Evolutionary conservation across 192 early-diverging fungal species (phyloP), one percentile per base, ranked within the genome.

Genomic region (Mortierella hygrophila): DNA sequence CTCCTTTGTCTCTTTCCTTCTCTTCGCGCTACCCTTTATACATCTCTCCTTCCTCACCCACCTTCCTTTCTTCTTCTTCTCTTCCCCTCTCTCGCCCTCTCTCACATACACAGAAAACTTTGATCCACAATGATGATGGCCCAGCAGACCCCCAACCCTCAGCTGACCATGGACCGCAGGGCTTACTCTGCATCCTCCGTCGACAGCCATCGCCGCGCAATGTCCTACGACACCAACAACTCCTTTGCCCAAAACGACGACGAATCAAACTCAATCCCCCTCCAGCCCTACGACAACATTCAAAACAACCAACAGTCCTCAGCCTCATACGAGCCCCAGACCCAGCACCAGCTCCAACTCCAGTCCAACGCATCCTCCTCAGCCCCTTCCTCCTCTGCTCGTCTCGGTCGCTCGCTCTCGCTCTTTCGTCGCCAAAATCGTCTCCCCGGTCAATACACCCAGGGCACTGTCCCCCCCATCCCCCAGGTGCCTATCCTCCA

Each of bases 401-500:
- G 75, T 18, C 42, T 86, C 32, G 84, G 75, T 38, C 78, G 84
- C 2, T 86, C 84, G 0, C 79, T 52, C 32, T 86, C 84, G 6
- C 79, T 86, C 65, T 86, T 86, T 54, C 84, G 84, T 74, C 84
- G 84, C 20, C 75, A 54, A 20, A 78, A 76, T 37, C 60, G 76
- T 8, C 74, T 47, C 42, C 60, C 47, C 21, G 84, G 84, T 16
- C 79, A 86, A 32, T 76, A 57, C 65, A 76, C 74, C 29, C 84
- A 86, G 65, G 79, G 84, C n/a, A 86, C 78, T 49, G 76, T 86
- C 18, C 84, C 79, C 0, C 84, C 84, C 21, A 65, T 86, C n/a
- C 84, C 84, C 18, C 78, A 77, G 54, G 76, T 54, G 44, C 84
- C 84, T 37, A 81, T 86, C 75, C 79, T 78, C 35, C 84, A 86